These are phyloP conservation scores for Aspergillus pseudonomiae DNA, from an alignment of 2,329 filamentous ascomycete species.

Conservation along the genomic window DNA sequence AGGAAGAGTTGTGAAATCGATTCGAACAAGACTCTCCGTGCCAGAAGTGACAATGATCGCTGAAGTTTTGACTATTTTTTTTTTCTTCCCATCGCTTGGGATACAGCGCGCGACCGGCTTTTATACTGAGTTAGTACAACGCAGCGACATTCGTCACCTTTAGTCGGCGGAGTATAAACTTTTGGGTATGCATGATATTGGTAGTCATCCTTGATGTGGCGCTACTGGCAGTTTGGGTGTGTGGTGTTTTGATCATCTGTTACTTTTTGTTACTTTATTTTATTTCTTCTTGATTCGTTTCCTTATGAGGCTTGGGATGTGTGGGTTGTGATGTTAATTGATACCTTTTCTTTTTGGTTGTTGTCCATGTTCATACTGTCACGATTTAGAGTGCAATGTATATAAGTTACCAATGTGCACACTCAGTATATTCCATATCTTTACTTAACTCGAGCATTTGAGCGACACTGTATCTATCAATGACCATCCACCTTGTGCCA, in stretches of 20 bases:
- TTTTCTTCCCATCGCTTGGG: background rate
- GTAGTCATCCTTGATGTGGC: constrained; percentile 7
- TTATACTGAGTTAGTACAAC: background rate
- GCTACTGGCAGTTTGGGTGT: constrained; percentile 8
- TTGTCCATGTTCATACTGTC: background rate
- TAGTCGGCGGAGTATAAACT: background rate
- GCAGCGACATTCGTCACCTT: background rate
- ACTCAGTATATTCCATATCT: background rate
- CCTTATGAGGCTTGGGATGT: background rate
- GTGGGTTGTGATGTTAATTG: background rate
- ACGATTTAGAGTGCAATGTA: background rate
- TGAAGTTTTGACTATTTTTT: background rate
- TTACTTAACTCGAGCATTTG: background rate
- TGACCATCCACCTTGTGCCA: background rate
- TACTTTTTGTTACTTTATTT: background rate
- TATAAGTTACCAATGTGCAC: background rate
- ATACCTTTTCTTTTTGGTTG: constrained; percentile 10
- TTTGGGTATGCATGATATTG: constrained; percentile 2
- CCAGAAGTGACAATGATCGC: constrained; percentile 11
- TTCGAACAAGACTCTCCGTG: constrained; percentile 6
- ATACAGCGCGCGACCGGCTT: background rate
- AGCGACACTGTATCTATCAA: background rate
- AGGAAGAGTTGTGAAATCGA: constrained; percentile 17
- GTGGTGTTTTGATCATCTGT: background rate
- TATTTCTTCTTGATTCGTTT: background rate